phyloP scores from a whole-genome alignment of 768 basidiomycete genomes.

The Boletellus sp. region DNA sequence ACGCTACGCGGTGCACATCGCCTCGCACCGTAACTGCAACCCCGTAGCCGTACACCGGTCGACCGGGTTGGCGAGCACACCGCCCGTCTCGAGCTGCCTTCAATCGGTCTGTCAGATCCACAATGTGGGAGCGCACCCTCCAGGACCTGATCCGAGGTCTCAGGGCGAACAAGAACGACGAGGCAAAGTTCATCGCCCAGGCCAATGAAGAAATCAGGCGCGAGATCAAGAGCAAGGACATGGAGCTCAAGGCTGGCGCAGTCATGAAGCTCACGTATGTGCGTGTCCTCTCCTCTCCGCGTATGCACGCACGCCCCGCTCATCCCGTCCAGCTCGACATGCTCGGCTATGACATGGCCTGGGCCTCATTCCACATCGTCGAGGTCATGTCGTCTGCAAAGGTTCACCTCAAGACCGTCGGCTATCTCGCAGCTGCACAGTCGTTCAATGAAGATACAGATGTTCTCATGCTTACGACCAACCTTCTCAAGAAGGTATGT shows the following conservation, averaged over 20 bases:
- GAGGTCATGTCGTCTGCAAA: conserved; percentile 96
- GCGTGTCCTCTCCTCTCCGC: conserved; percentile 34
- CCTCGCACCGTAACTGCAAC: no score
- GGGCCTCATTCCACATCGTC: conserved; percentile 95
- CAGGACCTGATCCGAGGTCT: conserved; percentile 95
- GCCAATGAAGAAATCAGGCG: conserved; percentile 92
- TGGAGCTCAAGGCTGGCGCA: conserved; percentile 94
- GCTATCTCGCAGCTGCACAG: conserved; percentile 89
- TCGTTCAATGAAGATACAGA: conserved; percentile 94
- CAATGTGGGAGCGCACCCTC: conserved; percentile 95
- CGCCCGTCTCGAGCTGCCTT: background rate
- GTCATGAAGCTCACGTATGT: conserved; percentile 97
- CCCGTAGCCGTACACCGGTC: no score
- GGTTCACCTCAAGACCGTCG: conserved; percentile 90
- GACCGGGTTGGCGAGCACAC: no score
- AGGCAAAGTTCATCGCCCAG: conserved; percentile 85
- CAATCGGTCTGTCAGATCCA: background rate
- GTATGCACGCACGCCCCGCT: background rate
- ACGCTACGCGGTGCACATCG: background rate
- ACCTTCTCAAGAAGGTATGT: conserved; percentile 87
- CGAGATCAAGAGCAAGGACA: conserved; percentile 91
- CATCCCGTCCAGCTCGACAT: conserved; percentile 75
- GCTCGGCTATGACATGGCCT: conserved; percentile 92
- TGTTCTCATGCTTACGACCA: conserved; percentile 95
- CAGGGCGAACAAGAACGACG: conserved; percentile 92